Percentiles rank a stretch among this genome's conserved stretches.
These are phyloP conservation scores for Fonsecaea monophora DNA, from an alignment of 2,329 filamentous ascomycete species.

Conservation along the genomic window DNA sequence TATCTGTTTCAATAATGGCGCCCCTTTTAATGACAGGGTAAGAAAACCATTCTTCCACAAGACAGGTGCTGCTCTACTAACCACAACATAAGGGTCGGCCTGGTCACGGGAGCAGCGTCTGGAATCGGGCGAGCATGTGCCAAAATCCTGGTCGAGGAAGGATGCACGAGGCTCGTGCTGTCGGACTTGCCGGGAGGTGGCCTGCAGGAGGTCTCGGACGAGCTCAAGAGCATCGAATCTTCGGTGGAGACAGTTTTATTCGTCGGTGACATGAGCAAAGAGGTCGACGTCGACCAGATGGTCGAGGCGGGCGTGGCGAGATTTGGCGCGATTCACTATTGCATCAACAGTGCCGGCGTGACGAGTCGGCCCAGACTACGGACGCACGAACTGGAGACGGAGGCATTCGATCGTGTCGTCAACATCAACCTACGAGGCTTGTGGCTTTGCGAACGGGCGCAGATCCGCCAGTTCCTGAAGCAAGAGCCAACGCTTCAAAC, in stretches of 20 bases:
- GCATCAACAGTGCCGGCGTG: slow-evolving; percentile 42
- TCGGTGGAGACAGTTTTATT: slow-evolving; percentile 19
- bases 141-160: slow-evolving; percentile 30
- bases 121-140: slow-evolving; percentile 36
- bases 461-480: slow-evolving; percentile 45
- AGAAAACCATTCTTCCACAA: slow-evolving; percentile 1
- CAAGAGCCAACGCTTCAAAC: slow-evolving; percentile 61
- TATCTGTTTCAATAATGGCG: slow-evolving; percentile 19
- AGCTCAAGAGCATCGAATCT: slow-evolving; percentile 27
- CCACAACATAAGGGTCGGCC: slow-evolving; percentile 24
- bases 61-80: slow-evolving; percentile 12
- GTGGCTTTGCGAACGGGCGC: slow-evolving; percentile 63
- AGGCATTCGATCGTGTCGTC: slow-evolving; percentile 47
- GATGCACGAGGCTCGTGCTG: slow-evolving; percentile 32
- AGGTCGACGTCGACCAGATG: slow-evolving; percentile 59
- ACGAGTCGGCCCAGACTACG: slow-evolving; percentile 41
- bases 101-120: slow-evolving; percentile 35
- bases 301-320: slow-evolving; percentile 63
- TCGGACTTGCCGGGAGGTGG: slow-evolving; percentile 25
- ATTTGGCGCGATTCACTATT: slow-evolving; percentile 52
- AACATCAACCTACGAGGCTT: slow-evolving; percentile 64
- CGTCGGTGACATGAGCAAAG: slow-evolving; percentile 57
- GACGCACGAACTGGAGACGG: slow-evolving; percentile 37
- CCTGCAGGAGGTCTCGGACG: slow-evolving; percentile 23
- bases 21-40: slow-evolving; percentile 30